Percentiles rank a stretch among this genome's conserved stretches.
These are phyloP conservation scores for Barnettozyma vustinii DNA, from an alignment of 805 yeast species.

Conservation along the genomic window DNA sequence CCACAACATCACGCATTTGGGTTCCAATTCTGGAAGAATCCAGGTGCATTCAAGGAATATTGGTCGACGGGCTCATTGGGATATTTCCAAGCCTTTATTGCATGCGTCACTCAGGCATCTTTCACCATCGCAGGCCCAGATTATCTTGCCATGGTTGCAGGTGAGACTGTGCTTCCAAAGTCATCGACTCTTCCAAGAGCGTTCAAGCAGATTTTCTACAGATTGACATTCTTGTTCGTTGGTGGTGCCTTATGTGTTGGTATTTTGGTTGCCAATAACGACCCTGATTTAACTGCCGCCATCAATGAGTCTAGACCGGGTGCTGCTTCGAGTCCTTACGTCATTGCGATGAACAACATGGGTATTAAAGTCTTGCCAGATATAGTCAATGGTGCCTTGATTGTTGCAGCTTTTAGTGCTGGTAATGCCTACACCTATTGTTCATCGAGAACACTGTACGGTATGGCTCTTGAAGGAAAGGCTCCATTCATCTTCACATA, in stretches of 20 bases:
- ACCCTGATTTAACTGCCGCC: slow-evolving; percentile 53
- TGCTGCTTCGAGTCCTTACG: slow-evolving; percentile 77
- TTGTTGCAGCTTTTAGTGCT: slow-evolving; percentile 74
- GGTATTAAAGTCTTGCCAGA: slow-evolving; percentile 65
- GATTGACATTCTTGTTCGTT: slow-evolving; percentile 62
- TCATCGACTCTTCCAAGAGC: slow-evolving; percentile 65
- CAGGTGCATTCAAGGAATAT: slow-evolving; percentile 54
- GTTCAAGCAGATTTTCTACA: slow-evolving; percentile 64
- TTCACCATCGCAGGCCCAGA: slow-evolving; percentile 87
- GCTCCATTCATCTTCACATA: slow-evolving; percentile 64
- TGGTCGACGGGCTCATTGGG: slow-evolving; percentile 53
- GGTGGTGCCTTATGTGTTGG: slow-evolving; percentile 79
- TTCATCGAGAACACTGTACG: slow-evolving; percentile 63
- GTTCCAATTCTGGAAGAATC: slow-evolving; percentile 49
- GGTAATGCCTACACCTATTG: slow-evolving; percentile 79
- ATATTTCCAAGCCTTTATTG: slow-evolving; percentile 64
- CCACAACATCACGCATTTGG: slow-evolving; percentile 63
- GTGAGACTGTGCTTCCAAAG: slow-evolving; percentile 72
- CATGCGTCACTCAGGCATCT: slow-evolving; percentile 64
- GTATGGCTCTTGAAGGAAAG: slow-evolving; percentile 63
- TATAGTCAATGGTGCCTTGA: slow-evolving; percentile 71
- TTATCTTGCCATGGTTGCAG: slow-evolving; percentile 78
- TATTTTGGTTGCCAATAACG: slow-evolving; percentile 65
- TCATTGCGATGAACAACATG: slow-evolving; percentile 72
- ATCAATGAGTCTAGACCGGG: slow-evolving; percentile 61